Conservation (phyloP, 1,139 yeast species). For the Casaregolazyma lundiana region DNA sequence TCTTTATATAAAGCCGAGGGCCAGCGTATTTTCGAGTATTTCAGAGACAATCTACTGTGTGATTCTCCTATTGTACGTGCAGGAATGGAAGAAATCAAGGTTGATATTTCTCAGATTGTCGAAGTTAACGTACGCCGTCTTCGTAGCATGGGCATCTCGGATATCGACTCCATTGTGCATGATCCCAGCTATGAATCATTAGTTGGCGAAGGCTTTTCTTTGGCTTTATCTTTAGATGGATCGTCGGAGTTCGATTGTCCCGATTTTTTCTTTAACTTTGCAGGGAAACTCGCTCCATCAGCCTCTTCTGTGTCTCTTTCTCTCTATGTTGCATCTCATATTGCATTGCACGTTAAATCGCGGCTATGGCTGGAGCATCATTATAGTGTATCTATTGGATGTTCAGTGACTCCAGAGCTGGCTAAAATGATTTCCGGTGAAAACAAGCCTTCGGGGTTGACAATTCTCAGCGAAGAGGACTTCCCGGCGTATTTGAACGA, state of each 20-base stretch:
- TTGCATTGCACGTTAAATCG: conserved; percentile 29
- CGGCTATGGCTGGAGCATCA: conserved; percentile 28
- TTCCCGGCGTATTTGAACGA: conserved; percentile 25
- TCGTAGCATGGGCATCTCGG: conserved; percentile 16
- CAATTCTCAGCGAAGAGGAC: conserved; percentile 27
- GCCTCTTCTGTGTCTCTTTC: not conserved
- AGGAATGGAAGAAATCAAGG: conserved; percentile 37
- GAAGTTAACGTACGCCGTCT: conserved; percentile 19
- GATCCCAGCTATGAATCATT: conserved; percentile 16
- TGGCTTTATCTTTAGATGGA: conserved; percentile 13
- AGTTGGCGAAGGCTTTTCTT: conserved; percentile 19
- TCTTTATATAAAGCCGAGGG: conserved; percentile 34
- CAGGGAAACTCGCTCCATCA: conserved; percentile 23
- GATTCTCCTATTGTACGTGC: conserved; percentile 31
- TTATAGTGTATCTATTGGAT: conserved; percentile 35
- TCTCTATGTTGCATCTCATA: conserved; percentile 28
- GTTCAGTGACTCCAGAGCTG: conserved; percentile 28
- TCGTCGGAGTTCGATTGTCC: conserved; percentile 20
- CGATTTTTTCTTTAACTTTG: conserved; percentile 29
- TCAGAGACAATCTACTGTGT: conserved; percentile 22
- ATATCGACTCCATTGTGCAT: conserved; percentile 13
- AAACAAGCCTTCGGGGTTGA: conserved; percentile 34
- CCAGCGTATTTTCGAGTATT: conserved; percentile 27
- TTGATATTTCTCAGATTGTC: conserved; percentile 30
- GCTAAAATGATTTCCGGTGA: conserved; percentile 33